These are phyloP conservation scores for Sclerospora graminicola DNA, from an alignment of 352 stramenopile species.

Conservation along the genomic window DNA sequence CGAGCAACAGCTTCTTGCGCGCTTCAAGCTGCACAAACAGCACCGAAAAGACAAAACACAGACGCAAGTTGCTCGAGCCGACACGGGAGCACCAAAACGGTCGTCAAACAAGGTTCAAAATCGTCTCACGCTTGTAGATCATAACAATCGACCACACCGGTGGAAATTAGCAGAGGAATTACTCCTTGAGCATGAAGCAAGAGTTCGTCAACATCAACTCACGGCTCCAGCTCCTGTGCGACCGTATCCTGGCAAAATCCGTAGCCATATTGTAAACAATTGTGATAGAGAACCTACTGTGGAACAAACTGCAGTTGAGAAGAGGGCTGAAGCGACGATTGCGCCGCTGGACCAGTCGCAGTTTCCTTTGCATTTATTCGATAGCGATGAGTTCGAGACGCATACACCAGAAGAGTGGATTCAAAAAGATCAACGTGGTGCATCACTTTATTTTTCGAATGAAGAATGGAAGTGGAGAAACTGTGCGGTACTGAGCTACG, in stretches of 20 bases:
- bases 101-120: conserved; percentile 6
- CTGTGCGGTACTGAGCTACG: conserved; percentile 56
- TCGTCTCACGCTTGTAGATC: conserved; percentile 52
- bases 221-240: too few species aligned
- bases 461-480: conserved; percentile 78
- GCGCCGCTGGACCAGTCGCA: conserved; percentile 87
- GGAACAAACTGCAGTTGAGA: too few species aligned
- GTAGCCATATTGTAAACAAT: too few species aligned
- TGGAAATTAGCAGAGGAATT: conserved; percentile 74
- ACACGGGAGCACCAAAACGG: neutral
- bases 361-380: conserved; percentile 85
- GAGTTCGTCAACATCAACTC: conserved; percentile 47
- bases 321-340: conserved; percentile 4
- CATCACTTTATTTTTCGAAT: conserved; percentile 79
- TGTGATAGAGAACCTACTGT: too few species aligned
- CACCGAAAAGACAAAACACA: conserved; percentile 57
- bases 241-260: too few species aligned
- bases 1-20: conserved; percentile 54
- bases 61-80: conserved; percentile 11
- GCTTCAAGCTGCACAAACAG: conserved; percentile 75
- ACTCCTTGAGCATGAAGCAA: conserved; percentile 48
- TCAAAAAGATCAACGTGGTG: conserved; percentile 22
- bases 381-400: conserved; percentile 81
- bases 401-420: conserved; percentile 73
- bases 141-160: conserved; percentile 79